A percentile compares a stretch with the other conserved stretches of the same genome.
phyloP scores from a whole-genome alignment of 345 rosid species.

The Aquilaria yunnanensis region DNA sequence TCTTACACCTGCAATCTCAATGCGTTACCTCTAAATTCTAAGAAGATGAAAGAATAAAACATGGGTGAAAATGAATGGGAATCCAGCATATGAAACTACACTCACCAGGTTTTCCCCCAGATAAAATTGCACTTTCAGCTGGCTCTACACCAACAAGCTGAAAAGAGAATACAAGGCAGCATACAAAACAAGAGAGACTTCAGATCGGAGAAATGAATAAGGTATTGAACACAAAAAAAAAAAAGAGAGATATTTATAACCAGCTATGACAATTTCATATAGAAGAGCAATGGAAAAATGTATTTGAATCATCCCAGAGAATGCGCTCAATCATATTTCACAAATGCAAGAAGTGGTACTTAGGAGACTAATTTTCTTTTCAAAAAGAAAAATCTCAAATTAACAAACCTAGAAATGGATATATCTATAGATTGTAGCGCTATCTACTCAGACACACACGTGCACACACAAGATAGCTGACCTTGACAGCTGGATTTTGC shows the following conservation, averaged over 20 bases:
- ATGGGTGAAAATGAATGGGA: not conserved
- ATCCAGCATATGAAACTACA: not conserved
- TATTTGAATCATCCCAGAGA: no score
- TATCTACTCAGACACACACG: constrained; percentile 3
- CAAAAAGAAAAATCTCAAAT: not conserved
- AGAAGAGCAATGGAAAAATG: no score
- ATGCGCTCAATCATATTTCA: no score
- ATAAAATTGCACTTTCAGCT: constrained; percentile 45
- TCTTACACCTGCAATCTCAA: not conserved
- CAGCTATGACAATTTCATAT: no score
- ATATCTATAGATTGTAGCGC: not conserved
- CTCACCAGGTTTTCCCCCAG: constrained; percentile 55
- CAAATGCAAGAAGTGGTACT: no score
- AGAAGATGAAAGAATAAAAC: not conserved
- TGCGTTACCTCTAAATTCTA: not conserved
- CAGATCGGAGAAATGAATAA: no score
- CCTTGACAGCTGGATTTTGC: constrained; percentile 63
- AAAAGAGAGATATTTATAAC: no score
- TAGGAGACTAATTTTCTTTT: no score
- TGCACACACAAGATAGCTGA: constrained; percentile 5
- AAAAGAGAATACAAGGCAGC: constrained; percentile 8
- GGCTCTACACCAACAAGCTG: constrained; percentile 58
- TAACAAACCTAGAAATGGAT: constrained; percentile 1
- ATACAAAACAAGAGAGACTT: constrained; percentile 5
- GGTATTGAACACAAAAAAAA: no score